Conservation (phyloP, 2,329 filamentous ascomycete genomes). For the Xylariaceae sp. region DNA sequence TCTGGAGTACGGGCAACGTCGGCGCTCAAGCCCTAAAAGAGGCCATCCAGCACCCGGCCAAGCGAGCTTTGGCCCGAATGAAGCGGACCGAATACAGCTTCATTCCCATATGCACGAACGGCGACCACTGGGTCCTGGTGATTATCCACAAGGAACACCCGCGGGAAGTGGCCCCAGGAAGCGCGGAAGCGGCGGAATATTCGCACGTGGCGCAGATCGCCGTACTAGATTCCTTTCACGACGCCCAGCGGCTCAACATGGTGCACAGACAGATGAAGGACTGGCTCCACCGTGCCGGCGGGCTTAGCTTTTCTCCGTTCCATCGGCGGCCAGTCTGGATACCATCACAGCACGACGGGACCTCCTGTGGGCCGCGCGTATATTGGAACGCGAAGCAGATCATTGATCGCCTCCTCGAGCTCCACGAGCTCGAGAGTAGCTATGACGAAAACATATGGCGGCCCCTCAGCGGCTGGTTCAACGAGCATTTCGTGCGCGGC, state of each 20-base stretch:
- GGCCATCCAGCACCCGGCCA: background rate
- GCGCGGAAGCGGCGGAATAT: background rate
- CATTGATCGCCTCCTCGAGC: conserved; percentile 18
- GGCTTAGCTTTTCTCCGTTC: conserved; percentile 6
- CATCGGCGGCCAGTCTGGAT: conserved; percentile 10
- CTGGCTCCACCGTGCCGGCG: background rate
- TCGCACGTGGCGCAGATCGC: conserved; percentile 15
- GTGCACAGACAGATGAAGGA: background rate
- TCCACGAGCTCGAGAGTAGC: background rate
- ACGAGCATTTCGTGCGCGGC: conserved; percentile 21
- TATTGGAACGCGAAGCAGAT: conserved; percentile 24
- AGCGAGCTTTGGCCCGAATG: background rate
- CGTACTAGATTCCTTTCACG: conserved; percentile 18
- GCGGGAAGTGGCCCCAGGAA: background rate
- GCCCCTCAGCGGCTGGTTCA: conserved; percentile 21
- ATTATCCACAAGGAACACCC: conserved; percentile 18
- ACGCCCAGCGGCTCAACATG: background rate
- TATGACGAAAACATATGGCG: conserved; percentile 19
- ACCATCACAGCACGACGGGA: conserved; percentile 15
- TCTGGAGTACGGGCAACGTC: background rate
- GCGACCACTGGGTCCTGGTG: conserved; percentile 21
- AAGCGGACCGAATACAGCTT: conserved; percentile 18
- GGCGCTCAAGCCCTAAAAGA: background rate
- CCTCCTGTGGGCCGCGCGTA: conserved; percentile 22
- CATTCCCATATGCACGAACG: conserved; percentile 16